Base-by-base conservation (phyloP, 257 asterid species). In the Solanum virginianum region DNA sequence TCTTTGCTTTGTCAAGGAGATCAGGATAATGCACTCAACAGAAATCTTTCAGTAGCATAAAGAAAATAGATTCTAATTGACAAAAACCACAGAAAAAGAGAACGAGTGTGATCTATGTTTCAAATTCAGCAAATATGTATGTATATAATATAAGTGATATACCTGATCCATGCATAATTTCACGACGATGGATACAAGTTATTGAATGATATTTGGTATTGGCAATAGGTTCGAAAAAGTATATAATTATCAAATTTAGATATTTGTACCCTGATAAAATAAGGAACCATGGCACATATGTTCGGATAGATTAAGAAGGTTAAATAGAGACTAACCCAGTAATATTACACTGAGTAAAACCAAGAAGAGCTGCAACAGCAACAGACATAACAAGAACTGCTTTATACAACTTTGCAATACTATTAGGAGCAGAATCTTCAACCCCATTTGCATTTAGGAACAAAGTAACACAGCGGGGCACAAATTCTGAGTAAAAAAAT, bases 361-460 rank as follows among this genome's bases (percentile, higher is more conserved):
- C 93, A 85, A 96, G 92, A 62, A 96, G 85, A 71, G 98, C 92
- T 2, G 97, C 92, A 85, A 94, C 93, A 72, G 92, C 97, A 83
- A 93, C 18, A 60, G 96, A 91, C 94, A 95, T 88, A 80, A 95
- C 94, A 83, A 96, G 85, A 89, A 94, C 88, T 10, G 87, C 89
- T 90, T 85, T 92, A 82, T 86, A 93, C 26, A 45, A 90, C 86
- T 87, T 84, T 51, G 82, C 91, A 59, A 74, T 15, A 43, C 82
- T 68, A 17, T 36, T 45, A 20, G 26, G 20, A 10, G 66, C 90
- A 1, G 74, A 41, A n/a, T 90, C 79, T 3, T 85, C 92, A 54
- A 32, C 77, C 41, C 80, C 85, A 22, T 84, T 24, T n/a, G 16
- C 75, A 62, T 85, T 82, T 57, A 92, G 14, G 85, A 93, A 93